Base-by-base conservation (phyloP, 192 early-diverging fungal species). In the Coemansia reversa region DNA sequence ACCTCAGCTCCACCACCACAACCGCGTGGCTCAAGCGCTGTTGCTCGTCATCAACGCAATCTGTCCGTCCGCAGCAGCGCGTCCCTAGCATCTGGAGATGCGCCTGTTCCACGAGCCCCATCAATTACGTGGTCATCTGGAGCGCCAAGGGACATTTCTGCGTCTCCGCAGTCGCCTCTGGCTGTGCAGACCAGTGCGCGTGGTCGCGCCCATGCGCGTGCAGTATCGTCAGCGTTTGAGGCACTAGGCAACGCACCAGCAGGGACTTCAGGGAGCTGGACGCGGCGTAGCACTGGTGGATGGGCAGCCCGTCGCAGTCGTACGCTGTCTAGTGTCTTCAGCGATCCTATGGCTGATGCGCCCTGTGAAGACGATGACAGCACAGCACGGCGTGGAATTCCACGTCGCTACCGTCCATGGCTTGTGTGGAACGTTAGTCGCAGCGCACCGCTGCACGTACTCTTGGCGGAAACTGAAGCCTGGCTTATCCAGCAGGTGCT, bases 401-500 rank as follows among this genome's bases (percentile, higher is more conserved):
- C 52, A 8, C 70, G 76, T 22, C 51, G 76, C 6, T 79, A 79
- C 57, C 63, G 70, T 1, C 77, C 77, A n/a, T 79, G 77, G 77
- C 67, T 79, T 3, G 55, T 79, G 12, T 51, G 58, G 7, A 61
- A 64, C 11, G 72, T 79, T 6, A 79, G 71, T 62, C 64, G 77
- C 27, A 74, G 63, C 39, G 64, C 77, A 12, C 72, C 77, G 22
- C 49, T 79, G 9, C 77, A 79, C n/a, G 77, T 79, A 64, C 76
- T 75, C 60, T 51, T 81, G 23, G 74, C 79, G 0, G 73, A 76
- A 5, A 66, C 68, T 4, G 79, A 81, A 63, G 76, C 69, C 69
- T 81, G 79, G 79, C 63, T 81, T 51, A 81, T 81, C 11, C 73
- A 81, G 60, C 79, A 81, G 66, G 47, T 81, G 0, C 59, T 81